A percentile compares a stretch with the other conserved stretches of the same genome.
These are phyloP conservation scores for Chaetothyriales sp. DNA, from an alignment of 2,329 filamentous ascomycete genomes.

Conservation along the genomic window DNA sequence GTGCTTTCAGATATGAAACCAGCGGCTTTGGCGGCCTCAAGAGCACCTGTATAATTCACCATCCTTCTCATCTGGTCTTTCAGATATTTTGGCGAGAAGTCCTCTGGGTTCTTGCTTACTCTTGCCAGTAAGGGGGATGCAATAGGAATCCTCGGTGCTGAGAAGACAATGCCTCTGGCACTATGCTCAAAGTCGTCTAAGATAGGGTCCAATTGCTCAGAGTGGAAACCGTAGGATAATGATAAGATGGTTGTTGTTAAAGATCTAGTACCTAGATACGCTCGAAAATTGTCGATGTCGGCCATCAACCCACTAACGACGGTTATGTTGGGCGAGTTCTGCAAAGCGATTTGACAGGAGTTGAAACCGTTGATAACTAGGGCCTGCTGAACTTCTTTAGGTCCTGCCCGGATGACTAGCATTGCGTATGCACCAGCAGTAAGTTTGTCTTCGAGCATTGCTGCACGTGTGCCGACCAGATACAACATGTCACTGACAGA, in stretches of 20 bases:
- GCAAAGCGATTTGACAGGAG: no score
- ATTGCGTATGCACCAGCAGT: slow-evolving; percentile 22
- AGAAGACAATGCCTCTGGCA: slow-evolving; percentile 27
- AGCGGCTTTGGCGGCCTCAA: slow-evolving; percentile 26
- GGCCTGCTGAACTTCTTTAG: slow-evolving; percentile 7
- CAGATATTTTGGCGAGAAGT: slow-evolving; percentile 29
- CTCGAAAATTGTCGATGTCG: slow-evolving; percentile 26
- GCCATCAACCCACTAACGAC: slow-evolving; percentile 28
- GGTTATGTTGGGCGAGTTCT: slow-evolving; percentile 29
- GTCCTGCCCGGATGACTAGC: slow-evolving; percentile 4
- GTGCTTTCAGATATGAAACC: slow-evolving; percentile 23
- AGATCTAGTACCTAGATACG: slow-evolving; percentile 23
- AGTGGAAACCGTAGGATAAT: slow-evolving; percentile 35
- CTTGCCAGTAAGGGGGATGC: slow-evolving; percentile 33
- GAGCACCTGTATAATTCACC: slow-evolving; percentile 33
- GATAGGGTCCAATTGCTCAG: slow-evolving; percentile 33
- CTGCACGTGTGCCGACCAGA: slow-evolving; percentile 28
- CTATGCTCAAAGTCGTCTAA: slow-evolving; percentile 28
- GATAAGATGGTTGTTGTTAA: slow-evolving; percentile 31
- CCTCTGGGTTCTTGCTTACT: slow-evolving; percentile 23
- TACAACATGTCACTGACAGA: slow-evolving; percentile 27
- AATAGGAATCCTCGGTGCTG: slow-evolving; percentile 28
- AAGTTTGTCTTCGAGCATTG: slow-evolving; percentile 32
- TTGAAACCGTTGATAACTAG: slow-evolving; percentile 28
- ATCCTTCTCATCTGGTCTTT: slow-evolving; percentile 30